Base-by-base conservation (phyloP, 1,284 basidiomycete genomes). In the Trichosporon coremiiforme region DNA sequence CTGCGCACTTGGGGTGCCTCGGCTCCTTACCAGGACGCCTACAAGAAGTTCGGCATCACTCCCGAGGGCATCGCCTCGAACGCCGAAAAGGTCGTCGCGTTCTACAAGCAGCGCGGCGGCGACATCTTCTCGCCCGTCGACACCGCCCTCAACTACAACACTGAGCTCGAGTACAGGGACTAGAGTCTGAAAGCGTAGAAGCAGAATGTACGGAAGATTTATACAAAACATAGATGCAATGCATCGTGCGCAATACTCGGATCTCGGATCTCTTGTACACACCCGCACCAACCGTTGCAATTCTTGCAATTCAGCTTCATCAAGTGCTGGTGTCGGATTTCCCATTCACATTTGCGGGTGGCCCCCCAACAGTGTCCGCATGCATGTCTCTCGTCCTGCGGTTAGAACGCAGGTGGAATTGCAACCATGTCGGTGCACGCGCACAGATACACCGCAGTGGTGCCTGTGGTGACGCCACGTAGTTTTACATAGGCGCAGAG, bases 11-110 rank as follows among this genome's bases (percentile, higher is more conserved):
- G 91, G 90, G 95, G 95, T 82, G 90, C 92, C 36, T 96, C 94
- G 57, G 95, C 90, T 64, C 94, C 95, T 22, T 95, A 93, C 83
- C 87, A 89, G 82, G 87, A 95, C 85, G 90, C 95, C 17, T 96
- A 71, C 66, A 68, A 71, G 64, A 69, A 78, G 85, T 93, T 94
- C 79, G 92, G 91, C 55, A 87, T 95, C 80, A 94, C 92, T 66
- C 78, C 78, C 36, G 63, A 79, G 88, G 90, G 93, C 83, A 90
- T 97, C 77, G 91, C 94, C 66, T 83, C 83, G 68, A 87, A 93
- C 68, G 89, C 91, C 77, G 90, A 92, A 87, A 93, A 94, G 87
- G 89, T 95, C 70, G 88, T 93, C 75, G 87, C 87, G 72, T 94
- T 92, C 87, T 97, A 95, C 88, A 90, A 91, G 87, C 86, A 90